Conservation (phyloP, 1,139 yeast species). For the Debaryomyces fabryi region DNA sequence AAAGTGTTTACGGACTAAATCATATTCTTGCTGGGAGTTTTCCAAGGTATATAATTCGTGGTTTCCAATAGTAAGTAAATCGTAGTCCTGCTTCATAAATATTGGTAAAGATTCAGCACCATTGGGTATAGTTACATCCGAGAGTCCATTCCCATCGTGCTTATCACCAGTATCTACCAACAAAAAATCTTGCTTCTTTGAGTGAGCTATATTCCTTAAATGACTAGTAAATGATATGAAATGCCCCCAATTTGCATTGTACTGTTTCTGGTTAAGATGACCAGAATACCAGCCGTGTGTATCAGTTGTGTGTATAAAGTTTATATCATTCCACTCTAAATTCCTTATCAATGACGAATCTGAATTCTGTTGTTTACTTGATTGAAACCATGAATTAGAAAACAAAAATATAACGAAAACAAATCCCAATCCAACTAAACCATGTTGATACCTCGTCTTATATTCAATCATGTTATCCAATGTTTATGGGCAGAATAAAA, state of each 20-base stretch:
- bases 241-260: slow-evolving; percentile 93
- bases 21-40: slow-evolving; percentile 67
- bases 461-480: neutral
- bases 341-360: slow-evolving; percentile 34
- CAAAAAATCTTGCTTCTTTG: slow-evolving; percentile 60
- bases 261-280: slow-evolving; percentile 72
- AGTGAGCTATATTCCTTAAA: slow-evolving; percentile 48
- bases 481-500: neutral
- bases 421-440: neutral
- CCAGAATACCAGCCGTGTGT: slow-evolving; percentile 97
- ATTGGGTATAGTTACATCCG: slow-evolving; percentile 75
- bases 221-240: slow-evolving; percentile 68
- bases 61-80: slow-evolving; percentile 84
- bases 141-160: slow-evolving; percentile 90
- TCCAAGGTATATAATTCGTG: slow-evolving; percentile 85
- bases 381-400: neutral
- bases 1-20: slow-evolving; percentile 57
- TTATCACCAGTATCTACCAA: slow-evolving; percentile 90
- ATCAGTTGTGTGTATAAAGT: slow-evolving; percentile 91
- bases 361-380: neutral
- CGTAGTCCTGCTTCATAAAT: slow-evolving; percentile 70
- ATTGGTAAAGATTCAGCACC: slow-evolving; percentile 66
- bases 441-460: neutral
- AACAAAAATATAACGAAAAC: neutral
- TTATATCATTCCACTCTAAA: slow-evolving; percentile 67